These are phyloP conservation scores for Prunella vulgaris DNA, from an alignment of 257 asterid species.

Conservation along the genomic window DNA sequence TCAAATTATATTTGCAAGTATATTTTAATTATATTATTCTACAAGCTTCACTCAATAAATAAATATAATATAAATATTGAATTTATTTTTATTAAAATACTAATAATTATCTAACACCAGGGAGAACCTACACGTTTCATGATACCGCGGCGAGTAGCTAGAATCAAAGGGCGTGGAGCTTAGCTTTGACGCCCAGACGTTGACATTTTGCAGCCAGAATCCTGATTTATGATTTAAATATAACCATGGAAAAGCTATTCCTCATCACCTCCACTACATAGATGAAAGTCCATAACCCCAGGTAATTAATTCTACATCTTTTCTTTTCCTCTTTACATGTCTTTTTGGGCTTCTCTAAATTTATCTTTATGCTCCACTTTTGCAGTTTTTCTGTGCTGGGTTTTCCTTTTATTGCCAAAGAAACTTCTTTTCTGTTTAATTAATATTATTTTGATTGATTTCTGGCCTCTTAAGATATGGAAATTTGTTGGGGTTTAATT, in stretches of 20 bases:
- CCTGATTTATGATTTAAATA: not conserved
- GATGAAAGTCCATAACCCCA: not conserved
- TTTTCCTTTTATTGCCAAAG: constrained; percentile 9
- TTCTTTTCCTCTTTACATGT: not conserved
- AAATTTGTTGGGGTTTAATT: constrained; percentile 8
- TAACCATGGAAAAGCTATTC: not conserved
- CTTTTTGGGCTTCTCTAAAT: not conserved
- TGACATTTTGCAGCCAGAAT: not conserved
- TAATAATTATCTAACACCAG: not conserved
- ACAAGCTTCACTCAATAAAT: too few species aligned
- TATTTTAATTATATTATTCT: too few species aligned
- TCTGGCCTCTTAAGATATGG: constrained; percentile 14
- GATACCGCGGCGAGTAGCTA: not conserved
- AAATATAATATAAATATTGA: not conserved
- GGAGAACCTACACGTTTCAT: not conserved
- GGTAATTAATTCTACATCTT: not conserved
- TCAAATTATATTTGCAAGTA: too few species aligned
- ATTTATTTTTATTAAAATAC: not conserved
- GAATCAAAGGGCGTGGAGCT: not conserved
- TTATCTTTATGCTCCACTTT: constrained; percentile 12
- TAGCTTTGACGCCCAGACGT: not conserved
- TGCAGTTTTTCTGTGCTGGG: constrained; percentile 6
- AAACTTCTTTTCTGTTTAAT: not conserved
- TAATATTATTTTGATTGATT: not conserved
- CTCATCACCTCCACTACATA: not conserved